Percentiles rank a stretch among this genome's conserved stretches.
Conservation (phyloP, 2,329 filamentous ascomycete genomes). For the Metarhizium anisopliae region DNA sequence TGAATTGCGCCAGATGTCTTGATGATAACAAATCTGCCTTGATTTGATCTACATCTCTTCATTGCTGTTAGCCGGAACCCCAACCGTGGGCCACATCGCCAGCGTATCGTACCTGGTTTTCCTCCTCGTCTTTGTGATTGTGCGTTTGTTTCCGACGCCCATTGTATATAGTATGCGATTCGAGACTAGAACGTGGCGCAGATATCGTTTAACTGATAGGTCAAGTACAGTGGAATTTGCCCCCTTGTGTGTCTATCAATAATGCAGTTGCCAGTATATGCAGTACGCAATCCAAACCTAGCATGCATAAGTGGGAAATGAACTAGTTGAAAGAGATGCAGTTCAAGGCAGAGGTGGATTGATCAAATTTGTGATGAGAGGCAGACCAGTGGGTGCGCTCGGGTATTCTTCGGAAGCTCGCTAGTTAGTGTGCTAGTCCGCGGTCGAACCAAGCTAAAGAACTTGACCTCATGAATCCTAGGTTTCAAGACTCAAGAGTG, state of each 20-base stretch:
- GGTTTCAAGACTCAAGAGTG: too few relatives aligned
- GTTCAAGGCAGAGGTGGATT: neutral
- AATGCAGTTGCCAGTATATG: too few relatives aligned
- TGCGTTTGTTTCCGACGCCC: slow-evolving; percentile 58
- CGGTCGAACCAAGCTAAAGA: too few relatives aligned
- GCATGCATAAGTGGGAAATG: too few relatives aligned
- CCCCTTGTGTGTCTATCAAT: too few relatives aligned
- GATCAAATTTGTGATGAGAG: neutral
- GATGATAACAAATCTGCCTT: slow-evolving; percentile 70
- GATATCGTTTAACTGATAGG: neutral
- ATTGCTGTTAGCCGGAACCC: neutral
- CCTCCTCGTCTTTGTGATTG: slow-evolving; percentile 66
- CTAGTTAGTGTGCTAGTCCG: too few relatives aligned
- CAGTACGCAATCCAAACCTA: too few relatives aligned
- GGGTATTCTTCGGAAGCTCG: neutral
- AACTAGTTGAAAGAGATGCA: too few relatives aligned
- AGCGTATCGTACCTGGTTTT: slow-evolving; percentile 49
- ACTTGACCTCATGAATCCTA: too few relatives aligned
- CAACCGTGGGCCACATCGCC: neutral
- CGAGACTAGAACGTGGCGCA: neutral
- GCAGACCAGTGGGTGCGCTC: neutral
- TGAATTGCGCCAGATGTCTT: slow-evolving; percentile 72
- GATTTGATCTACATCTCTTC: slow-evolving; percentile 89
- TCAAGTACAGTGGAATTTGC: neutral
- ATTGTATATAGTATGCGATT: slow-evolving; percentile 30